A percentile compares a stretch with the other conserved stretches of the same genome.
phyloP scores from a whole-genome alignment of 371 early-diverging fungal genomes.

The Syncephalastrum contaminatum region DNA sequence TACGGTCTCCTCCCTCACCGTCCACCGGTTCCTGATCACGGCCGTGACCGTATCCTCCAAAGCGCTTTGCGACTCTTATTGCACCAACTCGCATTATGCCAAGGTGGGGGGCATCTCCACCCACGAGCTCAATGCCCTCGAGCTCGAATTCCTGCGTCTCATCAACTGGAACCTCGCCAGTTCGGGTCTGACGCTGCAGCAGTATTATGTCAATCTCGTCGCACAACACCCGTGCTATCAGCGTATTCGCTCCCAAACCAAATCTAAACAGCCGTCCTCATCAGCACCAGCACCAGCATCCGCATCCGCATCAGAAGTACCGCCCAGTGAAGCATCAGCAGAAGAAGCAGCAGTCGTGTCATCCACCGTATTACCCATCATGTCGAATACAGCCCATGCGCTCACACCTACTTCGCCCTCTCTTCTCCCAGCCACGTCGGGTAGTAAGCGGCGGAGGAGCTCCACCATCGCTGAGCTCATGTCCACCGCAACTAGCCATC shows the following conservation, averaged over 20 bases:
- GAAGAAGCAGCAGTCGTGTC: not conserved
- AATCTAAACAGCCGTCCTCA: not conserved
- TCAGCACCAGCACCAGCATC: not conserved
- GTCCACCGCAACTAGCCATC: too few species aligned
- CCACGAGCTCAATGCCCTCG: slow-evolving; percentile 92
- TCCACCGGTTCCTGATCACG: slow-evolving; percentile 93
- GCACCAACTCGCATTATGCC: slow-evolving; percentile 87
- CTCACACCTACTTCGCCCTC: not conserved
- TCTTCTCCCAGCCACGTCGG: not conserved
- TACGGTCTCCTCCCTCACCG: slow-evolving; percentile 90
- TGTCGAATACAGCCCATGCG: too few species aligned
- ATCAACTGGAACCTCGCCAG: slow-evolving; percentile 89
- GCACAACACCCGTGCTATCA: slow-evolving; percentile 63
- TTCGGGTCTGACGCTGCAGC: slow-evolving; percentile 74
- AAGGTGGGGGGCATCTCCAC: slow-evolving; percentile 93
- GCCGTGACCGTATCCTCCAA: slow-evolving; percentile 90
- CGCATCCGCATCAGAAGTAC: slow-evolving; percentile 13
- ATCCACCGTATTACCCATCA: not conserved
- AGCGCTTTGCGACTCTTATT: slow-evolving; percentile 82
- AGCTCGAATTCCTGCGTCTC: slow-evolving; percentile 85
- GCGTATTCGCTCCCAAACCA: slow-evolving; percentile 11
- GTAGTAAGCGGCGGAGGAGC: slow-evolving; percentile 12
- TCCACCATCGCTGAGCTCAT: slow-evolving; percentile 3
- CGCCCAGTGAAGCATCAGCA: slow-evolving; percentile 12
- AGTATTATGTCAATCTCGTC: slow-evolving; percentile 83